Evolutionary conservation across 2,329 filamentous ascomycete species (phyloP).

Genomic region (Aspergillus vadensis): DNA sequence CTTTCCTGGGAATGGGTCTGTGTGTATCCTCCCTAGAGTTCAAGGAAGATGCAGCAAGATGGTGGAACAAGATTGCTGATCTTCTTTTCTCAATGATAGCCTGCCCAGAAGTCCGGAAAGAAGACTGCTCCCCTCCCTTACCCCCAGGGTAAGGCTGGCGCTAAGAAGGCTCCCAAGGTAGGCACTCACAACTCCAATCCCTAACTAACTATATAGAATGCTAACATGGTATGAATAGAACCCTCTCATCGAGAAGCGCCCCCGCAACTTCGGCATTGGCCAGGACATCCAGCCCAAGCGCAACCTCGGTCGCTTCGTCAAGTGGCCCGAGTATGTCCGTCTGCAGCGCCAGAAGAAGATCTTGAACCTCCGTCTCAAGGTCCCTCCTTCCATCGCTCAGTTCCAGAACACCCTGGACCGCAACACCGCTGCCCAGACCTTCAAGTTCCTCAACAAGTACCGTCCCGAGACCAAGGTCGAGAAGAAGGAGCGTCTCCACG

Average conservation of each 20-base stretch:
- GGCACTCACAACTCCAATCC: too few relatives aligned
- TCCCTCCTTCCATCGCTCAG: conserved; percentile 94
- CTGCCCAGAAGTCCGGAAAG: conserved; percentile 88
- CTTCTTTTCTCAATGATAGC: conserved; percentile 99
- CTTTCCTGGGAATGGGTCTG: too few relatives aligned
- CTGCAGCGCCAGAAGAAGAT: conserved; percentile 96
- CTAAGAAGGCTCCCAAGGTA: conserved; percentile 97
- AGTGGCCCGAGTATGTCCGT: conserved; percentile 99
- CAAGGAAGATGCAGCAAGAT: conserved; percentile 73
- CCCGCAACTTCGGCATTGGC: conserved; percentile 97
- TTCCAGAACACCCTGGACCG: conserved; percentile 97
- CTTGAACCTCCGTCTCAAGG: conserved; percentile 97
- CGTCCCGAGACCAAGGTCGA: conserved; percentile 97
- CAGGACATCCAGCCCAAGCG: conserved; percentile 97
- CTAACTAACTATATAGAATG: too few relatives aligned
- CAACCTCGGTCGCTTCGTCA: conserved; percentile 97
- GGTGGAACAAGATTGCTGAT: conserved; percentile 81
- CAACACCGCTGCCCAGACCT: conserved; percentile 93
- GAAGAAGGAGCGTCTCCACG: conserved; percentile 99
- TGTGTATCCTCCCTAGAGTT: conserved; percentile 83
- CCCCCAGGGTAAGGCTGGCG: conserved; percentile 85
- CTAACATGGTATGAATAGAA: conserved; percentile 63
- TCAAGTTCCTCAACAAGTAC: conserved; percentile 99
- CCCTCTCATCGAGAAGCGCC: conserved; percentile 97
- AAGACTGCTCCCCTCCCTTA: conserved; percentile 97